phyloP scores from a whole-genome alignment of 2,329 filamentous ascomycete genomes.

The Aspergillus fumigatiaffinis region DNA sequence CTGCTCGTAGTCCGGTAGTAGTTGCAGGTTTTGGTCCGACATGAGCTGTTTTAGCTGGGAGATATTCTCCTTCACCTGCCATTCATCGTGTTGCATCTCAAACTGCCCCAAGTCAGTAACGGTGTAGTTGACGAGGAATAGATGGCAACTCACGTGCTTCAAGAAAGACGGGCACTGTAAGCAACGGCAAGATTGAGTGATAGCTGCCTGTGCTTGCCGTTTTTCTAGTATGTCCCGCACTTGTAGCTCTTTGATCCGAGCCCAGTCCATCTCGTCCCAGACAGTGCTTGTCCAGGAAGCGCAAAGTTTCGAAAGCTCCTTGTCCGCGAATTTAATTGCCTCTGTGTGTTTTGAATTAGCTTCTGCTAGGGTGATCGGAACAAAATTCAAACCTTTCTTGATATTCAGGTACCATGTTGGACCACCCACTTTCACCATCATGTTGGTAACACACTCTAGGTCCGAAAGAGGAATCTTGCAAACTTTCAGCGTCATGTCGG shows the following conservation, averaged over 20 bases:
- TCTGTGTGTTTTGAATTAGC: constrained; percentile 35
- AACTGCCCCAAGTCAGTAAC: constrained; percentile 54
- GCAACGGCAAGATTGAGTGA: constrained; percentile 63
- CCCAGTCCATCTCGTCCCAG: constrained; percentile 83
- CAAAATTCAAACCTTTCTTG: constrained; percentile 41
- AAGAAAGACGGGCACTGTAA: constrained; percentile 72
- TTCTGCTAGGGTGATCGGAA: neutral
- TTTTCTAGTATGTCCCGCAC: constrained; percentile 75
- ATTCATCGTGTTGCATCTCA: constrained; percentile 93
- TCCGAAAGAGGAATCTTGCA: constrained; percentile 69
- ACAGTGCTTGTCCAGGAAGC: constrained; percentile 67
- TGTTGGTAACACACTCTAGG: constrained; percentile 79
- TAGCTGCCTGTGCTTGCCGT: constrained; percentile 59
- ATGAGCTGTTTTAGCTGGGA: constrained; percentile 79
- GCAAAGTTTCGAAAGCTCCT: constrained; percentile 65
- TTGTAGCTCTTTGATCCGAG: constrained; percentile 74
- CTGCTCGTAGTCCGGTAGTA: constrained; percentile 95
- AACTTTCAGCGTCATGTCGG: constrained; percentile 65
- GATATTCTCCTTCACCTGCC: constrained; percentile 93
- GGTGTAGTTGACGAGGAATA: neutral
- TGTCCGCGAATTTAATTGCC: constrained; percentile 58
- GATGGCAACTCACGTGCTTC: constrained; percentile 69
- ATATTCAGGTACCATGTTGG: constrained; percentile 47
- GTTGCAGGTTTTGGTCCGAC: constrained; percentile 92
- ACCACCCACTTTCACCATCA: constrained; percentile 51